Percentiles rank a stretch among this genome's conserved stretches.
Conservation (phyloP, 805 yeast genomes). For the Starmerella khaoyaiensis region DNA sequence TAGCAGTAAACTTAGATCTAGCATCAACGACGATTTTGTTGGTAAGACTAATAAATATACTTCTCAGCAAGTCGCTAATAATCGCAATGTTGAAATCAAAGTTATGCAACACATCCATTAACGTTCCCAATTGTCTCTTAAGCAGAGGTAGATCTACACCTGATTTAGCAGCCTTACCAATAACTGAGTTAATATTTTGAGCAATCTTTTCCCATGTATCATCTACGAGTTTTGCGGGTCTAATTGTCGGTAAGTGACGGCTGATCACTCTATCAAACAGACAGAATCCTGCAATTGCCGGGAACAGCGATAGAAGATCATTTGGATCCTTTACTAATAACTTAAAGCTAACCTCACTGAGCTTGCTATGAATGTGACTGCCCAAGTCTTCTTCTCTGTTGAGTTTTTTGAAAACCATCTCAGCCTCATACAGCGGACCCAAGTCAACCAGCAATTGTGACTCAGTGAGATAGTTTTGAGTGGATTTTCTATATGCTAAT, state of each 20-base stretch:
- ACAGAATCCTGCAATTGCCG: slow-evolving; percentile 61
- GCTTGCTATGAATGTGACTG: slow-evolving; percentile 52
- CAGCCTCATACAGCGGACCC: slow-evolving; percentile 68
- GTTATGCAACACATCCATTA: slow-evolving; percentile 64
- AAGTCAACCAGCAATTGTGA: slow-evolving; percentile 41
- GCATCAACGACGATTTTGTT: slow-evolving; percentile 43
- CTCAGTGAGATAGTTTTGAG: slow-evolving; percentile 35
- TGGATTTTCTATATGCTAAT: slow-evolving; percentile 52
- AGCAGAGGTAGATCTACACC: slow-evolving; percentile 28
- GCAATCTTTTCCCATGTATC: slow-evolving; percentile 66
- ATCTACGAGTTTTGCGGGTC: slow-evolving; percentile 48
- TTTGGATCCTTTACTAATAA: slow-evolving; percentile 36
- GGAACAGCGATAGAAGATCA: slow-evolving; percentile 28
- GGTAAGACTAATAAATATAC: slow-evolving; percentile 50
- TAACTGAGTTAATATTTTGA: slow-evolving; percentile 24
- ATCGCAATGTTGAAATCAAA: slow-evolving; percentile 47
- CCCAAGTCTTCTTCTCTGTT: slow-evolving; percentile 50
- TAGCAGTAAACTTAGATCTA: slow-evolving; percentile 43
- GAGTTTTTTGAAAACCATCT: slow-evolving; percentile 65
- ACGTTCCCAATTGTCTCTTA: slow-evolving; percentile 53
- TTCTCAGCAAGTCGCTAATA: slow-evolving; percentile 48
- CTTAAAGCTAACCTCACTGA: slow-evolving; percentile 54
- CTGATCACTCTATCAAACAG: slow-evolving; percentile 60
- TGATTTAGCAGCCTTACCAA: slow-evolving; percentile 24
- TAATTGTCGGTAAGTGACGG: slow-evolving; percentile 43